Evolutionary conservation across 768 basidiomycete genomes (phyloP), one percentile per base, ranked within the genome.

Genomic region (Auriscalpium orientale): DNA sequence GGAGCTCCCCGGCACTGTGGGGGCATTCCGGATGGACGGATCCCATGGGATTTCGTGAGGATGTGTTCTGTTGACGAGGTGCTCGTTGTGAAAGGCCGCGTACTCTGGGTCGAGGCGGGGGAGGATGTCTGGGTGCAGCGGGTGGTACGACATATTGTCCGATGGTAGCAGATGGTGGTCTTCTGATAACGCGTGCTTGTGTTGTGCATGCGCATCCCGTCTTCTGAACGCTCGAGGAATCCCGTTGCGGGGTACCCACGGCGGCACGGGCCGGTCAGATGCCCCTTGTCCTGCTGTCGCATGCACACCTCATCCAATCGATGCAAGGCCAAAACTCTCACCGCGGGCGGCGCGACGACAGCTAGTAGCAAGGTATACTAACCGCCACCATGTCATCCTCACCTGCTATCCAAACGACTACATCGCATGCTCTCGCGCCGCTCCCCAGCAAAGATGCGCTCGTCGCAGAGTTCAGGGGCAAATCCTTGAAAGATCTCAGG

Each of bases 71-170:
- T 80, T 68, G 2, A 72, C 66, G 15, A 86, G 62, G 46, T 76
- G 63, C 20, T 69, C 64, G 59, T 80, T 81, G 66, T 87, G 83
- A 66, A 84, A 86, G 16, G 72, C 74, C 45, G 81, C 69, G 61
- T 87, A 90, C 67, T 87, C 82, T 15, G 84, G 79, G 64, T 87
- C 84, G 51, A 89, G 76, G 49, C 72, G 76, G 1, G 72, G 63
- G 16, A 83, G 66, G 58, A 88, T 72, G 1, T 80, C 79, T 11
- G 84, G 81, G 60, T 88, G 78, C n/a, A 90, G 72, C 22, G 84
- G 82, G 58, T 84, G 28, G 28, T 28, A 28, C 28, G 28, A 28
- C 28, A 28, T 28, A 5, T 28, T 28, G 22, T 28, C 22, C 22
- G 22, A 5, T 28, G 5, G 22, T 28, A 28, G 22, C 22, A 28